These are phyloP conservation scores for Garcia nutans DNA, from an alignment of 345 rosid genomes.

Conservation along the genomic window DNA sequence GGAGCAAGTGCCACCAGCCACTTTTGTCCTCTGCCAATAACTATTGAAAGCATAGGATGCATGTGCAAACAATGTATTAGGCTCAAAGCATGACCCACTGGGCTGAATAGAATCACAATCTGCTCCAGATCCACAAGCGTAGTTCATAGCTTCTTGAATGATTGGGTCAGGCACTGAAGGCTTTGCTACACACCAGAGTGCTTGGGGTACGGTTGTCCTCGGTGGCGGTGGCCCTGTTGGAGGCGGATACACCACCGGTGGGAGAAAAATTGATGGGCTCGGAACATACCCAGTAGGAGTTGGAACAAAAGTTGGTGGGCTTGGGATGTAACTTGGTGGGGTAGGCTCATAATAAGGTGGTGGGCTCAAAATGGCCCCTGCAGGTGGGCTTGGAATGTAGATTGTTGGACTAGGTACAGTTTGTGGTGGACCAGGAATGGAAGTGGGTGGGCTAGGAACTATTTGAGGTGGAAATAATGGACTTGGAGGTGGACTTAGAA, in stretches of 20 bases:
- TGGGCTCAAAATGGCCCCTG: background rate
- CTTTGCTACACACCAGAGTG: conserved; percentile 92
- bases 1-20: conserved; percentile 72
- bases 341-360: conserved; percentile 1
- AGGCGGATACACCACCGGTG: conserved; percentile 80
- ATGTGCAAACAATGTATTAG: conserved; percentile 72
- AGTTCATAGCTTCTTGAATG: conserved; percentile 90
- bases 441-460: conserved; percentile 7
- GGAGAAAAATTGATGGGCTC: conserved; percentile 52
- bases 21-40: conserved; percentile 83
- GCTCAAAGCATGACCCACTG: conserved; percentile 66
- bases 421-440: conserved; percentile 22
- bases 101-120: conserved; percentile 74
- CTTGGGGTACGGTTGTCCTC: conserved; percentile 28
- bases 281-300: conserved; percentile 34
- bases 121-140: conserved; percentile 87
- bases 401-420: conserved; percentile 18
- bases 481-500: conserved; percentile 50
- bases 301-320: conserved; percentile 25
- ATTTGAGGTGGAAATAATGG: conserved; percentile 26
- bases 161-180: conserved; percentile 95
- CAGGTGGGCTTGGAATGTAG: conserved; percentile 34
- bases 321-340: conserved; percentile 21
- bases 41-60: conserved; percentile 94
- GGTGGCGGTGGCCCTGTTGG: conserved; percentile 73